phyloP scores from a whole-genome alignment of 2,329 filamentous ascomycete species.

The Pseudogymnoascus sp. region DNA sequence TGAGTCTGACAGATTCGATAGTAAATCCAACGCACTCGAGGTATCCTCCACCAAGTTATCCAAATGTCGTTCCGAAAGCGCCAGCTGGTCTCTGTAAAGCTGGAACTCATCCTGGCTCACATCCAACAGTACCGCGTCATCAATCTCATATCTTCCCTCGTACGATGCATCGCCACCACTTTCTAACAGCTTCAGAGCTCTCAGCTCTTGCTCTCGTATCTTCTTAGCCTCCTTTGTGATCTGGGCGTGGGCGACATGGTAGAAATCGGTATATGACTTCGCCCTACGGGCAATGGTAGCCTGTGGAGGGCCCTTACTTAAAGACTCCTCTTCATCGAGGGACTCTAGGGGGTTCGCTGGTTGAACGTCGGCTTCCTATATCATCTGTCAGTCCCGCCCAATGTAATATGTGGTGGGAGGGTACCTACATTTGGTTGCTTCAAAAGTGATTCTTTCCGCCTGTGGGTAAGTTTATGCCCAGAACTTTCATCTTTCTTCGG shows the following conservation, averaged over 20 bases:
- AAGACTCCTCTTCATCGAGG: slow-evolving; percentile 50
- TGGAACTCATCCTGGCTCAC: slow-evolving; percentile 80
- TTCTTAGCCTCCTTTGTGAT: slow-evolving; percentile 43
- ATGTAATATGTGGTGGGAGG: slow-evolving; percentile 24
- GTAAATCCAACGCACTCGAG: slow-evolving; percentile 63
- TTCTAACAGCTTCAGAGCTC: slow-evolving; percentile 24
- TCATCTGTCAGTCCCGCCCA: slow-evolving; percentile 35
- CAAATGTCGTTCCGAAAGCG: slow-evolving; percentile 74
- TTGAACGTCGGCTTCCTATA: slow-evolving; percentile 45
- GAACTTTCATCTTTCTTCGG: slow-evolving; percentile 43
- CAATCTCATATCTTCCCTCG: slow-evolving; percentile 48
- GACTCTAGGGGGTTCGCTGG: slow-evolving; percentile 50
- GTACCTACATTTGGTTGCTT: slow-evolving; percentile 55
- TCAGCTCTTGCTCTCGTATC: slow-evolving; percentile 13
- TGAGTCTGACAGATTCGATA: slow-evolving; percentile 73
- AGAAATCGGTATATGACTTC: slow-evolving; percentile 74
- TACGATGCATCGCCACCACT: slow-evolving; percentile 47
- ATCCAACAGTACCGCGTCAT: slow-evolving; percentile 64
- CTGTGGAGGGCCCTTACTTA: slow-evolving; percentile 54
- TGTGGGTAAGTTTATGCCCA: slow-evolving; percentile 45
- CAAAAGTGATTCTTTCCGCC: slow-evolving; percentile 62
- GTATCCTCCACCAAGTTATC: slow-evolving; percentile 72
- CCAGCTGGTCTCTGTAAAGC: slow-evolving; percentile 75
- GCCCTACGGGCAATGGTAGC: slow-evolving; percentile 59
- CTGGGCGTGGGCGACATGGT: slow-evolving; percentile 53